Base-by-base conservation (phyloP, 768 basidiomycete species). In the Pulveroboletus sp. region DNA sequence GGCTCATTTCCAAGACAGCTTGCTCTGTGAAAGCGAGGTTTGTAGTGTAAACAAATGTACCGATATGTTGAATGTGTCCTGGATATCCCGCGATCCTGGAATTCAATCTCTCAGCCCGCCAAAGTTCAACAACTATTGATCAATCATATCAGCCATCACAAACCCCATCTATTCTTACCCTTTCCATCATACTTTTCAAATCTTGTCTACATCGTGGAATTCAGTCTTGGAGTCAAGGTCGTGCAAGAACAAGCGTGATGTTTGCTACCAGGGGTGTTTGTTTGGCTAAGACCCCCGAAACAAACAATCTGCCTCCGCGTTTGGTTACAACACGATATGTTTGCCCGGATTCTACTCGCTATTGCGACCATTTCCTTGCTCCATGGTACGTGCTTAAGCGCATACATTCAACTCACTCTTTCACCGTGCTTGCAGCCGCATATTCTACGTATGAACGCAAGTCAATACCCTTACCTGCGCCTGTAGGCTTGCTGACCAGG, bases 391-490 rank as follows among this genome's bases (percentile, higher is more conserved):
- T 60, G 19, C 4, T 12, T 6, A 40, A 21, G 16, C 4, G 14
- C 6, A 36, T 21, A 37, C 31, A 43, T 41, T 37, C 31, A 38
- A 7, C 27, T 10, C n/a, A 21, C 16, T n/a, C 17, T 45, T 37
- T 48, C 45, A 49, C 35, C 16, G 48, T 24, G 20, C 23, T 45
- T 19, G 35, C 51, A 90, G 89, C 87, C 38, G 85, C 87, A 17
- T 90, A 81, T 65, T 90, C 90, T 16, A 80, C 84, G 3, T 90
- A 89, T 65, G 87, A 90, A 72, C 80, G 89, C 84, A 45, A 62
- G 85, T 73, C 24, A 19, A 27, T 10, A 11, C 34, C 20, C 11
- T 25, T 38, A 60, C 78, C 70, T 49, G 17, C 6, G 14, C 6
- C 27, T 2, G 6, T 14, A 45, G 25, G 5, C 17, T 39, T 49